Conservation (phyloP, 2,329 filamentous ascomycete genomes). For the Rugonectria rugulosa region DNA sequence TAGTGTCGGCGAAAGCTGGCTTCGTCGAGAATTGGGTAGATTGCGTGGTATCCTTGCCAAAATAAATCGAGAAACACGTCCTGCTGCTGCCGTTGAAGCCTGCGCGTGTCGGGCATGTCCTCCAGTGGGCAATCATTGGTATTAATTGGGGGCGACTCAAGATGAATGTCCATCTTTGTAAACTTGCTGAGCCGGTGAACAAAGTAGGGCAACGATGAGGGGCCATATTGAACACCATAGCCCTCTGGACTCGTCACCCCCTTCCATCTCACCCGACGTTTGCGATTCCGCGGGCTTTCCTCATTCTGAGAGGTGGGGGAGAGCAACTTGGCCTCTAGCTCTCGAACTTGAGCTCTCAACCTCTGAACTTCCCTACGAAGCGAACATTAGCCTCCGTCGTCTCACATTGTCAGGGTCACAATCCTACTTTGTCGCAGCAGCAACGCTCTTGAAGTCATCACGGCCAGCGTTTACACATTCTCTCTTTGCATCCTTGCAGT, state of each 20-base stretch:
- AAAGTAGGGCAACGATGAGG: conserved; percentile 35
- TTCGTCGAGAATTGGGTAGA: conserved; percentile 46
- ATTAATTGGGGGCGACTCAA: neutral
- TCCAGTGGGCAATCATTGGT: neutral
- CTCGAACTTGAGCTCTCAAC: conserved; percentile 28
- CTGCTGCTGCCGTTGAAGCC: conserved; percentile 51
- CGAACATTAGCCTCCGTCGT: conserved; percentile 3
- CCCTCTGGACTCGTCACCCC: conserved; percentile 12
- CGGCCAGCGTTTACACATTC: conserved; percentile 34
- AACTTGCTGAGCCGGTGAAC: conserved; percentile 31
- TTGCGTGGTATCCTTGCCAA: conserved; percentile 55
- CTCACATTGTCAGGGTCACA: too few species aligned
- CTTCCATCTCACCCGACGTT: conserved; percentile 15
- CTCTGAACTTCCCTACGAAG: conserved; percentile 33
- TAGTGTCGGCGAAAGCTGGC: conserved; percentile 34
- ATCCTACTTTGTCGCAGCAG: conserved; percentile 33
- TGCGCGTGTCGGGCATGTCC: conserved; percentile 1
- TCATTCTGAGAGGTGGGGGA: neutral
- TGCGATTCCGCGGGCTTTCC: neutral
- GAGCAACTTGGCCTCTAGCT: conserved; percentile 30
- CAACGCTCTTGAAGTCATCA: conserved; percentile 37
- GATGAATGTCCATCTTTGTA: conserved; percentile 13
- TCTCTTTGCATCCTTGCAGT: conserved; percentile 35
- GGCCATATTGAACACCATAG: conserved; percentile 28
- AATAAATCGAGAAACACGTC: conserved; percentile 56